Percentiles rank a stretch among this genome's conserved stretches.
Evolutionary conservation across 2,329 filamentous ascomycete species (phyloP).

Genomic region (Myriosclerotinia scirpicola): DNA sequence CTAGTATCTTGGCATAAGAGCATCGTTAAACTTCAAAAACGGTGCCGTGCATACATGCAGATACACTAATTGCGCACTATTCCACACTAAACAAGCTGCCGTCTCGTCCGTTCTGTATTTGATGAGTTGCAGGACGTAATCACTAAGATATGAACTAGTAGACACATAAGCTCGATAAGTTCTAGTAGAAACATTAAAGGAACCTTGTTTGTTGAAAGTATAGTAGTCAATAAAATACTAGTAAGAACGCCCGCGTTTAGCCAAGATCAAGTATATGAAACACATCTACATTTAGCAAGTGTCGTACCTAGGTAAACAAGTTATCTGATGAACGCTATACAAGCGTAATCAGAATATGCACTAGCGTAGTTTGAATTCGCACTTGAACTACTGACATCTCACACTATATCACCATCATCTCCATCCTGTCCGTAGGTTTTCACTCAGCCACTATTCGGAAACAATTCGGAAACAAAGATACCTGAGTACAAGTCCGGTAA

Average conservation of each 20-base stretch:
- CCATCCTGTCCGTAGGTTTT: background rate
- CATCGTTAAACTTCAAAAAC: background rate
- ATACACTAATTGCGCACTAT: background rate
- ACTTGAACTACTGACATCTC: background rate
- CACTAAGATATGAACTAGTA: background rate
- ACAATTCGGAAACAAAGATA: conserved; percentile 11
- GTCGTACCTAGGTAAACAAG: background rate
- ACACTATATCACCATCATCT: background rate
- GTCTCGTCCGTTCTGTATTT: conserved; percentile 2
- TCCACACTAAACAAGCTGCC: background rate
- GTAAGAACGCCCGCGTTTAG: background rate
- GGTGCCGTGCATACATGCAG: conserved; percentile 14
- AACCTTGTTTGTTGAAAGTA: background rate
- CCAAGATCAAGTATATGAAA: background rate
- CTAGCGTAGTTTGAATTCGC: background rate
- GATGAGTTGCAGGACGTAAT: conserved; percentile 7
- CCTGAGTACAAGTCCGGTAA: conserved; percentile 3
- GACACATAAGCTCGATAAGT: background rate
- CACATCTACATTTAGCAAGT: background rate
- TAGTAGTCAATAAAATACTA: background rate
- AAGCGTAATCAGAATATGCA: background rate
- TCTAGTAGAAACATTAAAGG: background rate
- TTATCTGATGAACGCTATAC: conserved; percentile 2
- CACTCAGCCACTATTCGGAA: conserved; percentile 2
- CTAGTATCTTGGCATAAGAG: background rate